These are phyloP conservation scores for Quaeritorhiza haematococci DNA, from an alignment of 371 early-diverging fungal genomes.

Conservation along the genomic window DNA sequence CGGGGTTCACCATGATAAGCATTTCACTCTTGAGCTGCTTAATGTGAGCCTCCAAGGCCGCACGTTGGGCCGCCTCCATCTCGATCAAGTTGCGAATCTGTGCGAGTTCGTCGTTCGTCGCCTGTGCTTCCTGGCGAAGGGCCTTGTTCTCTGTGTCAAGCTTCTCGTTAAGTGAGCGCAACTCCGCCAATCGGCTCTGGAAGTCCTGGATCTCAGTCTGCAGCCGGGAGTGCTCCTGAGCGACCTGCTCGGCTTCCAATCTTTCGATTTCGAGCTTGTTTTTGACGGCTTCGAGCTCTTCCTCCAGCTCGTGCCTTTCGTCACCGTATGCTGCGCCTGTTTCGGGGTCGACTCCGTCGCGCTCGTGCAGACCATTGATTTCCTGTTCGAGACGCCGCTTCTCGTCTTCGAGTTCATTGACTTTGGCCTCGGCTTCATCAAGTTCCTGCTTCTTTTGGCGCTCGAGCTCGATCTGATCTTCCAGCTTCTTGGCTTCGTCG, in stretches of 20 bases:
- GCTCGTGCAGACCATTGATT: slow-evolving; percentile 4
- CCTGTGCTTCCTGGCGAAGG: slow-evolving; percentile 12
- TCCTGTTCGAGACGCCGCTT: neutral
- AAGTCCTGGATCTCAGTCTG: slow-evolving; percentile 13
- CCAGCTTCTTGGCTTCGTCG: neutral
- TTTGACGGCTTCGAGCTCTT: neutral
- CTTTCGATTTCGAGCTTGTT: neutral
- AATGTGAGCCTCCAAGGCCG: slow-evolving; percentile 23
- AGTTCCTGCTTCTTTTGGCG: slow-evolving; percentile 2
- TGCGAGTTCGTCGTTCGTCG: slow-evolving; percentile 8
- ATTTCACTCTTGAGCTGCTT: slow-evolving; percentile 23
- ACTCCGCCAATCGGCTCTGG: slow-evolving; percentile 10
- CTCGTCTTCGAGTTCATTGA: neutral
- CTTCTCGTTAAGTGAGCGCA: slow-evolving; percentile 17
- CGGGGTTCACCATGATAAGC: slow-evolving; percentile 7
- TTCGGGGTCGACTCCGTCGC: neutral
- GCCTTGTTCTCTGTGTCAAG: slow-evolving; percentile 19
- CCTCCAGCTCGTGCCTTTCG: neutral
- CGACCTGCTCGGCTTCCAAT: neutral
- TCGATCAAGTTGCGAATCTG: slow-evolving; percentile 25
- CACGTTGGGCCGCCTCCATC: slow-evolving; percentile 18
- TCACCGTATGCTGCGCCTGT: neutral
- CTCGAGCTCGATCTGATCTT: slow-evolving; percentile 3
- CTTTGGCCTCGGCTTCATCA: slow-evolving; percentile 5
- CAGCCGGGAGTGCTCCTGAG: neutral